These are phyloP conservation scores for Jatropha multifida DNA, from an alignment of 441 rosid species.

Conservation along the genomic window DNA sequence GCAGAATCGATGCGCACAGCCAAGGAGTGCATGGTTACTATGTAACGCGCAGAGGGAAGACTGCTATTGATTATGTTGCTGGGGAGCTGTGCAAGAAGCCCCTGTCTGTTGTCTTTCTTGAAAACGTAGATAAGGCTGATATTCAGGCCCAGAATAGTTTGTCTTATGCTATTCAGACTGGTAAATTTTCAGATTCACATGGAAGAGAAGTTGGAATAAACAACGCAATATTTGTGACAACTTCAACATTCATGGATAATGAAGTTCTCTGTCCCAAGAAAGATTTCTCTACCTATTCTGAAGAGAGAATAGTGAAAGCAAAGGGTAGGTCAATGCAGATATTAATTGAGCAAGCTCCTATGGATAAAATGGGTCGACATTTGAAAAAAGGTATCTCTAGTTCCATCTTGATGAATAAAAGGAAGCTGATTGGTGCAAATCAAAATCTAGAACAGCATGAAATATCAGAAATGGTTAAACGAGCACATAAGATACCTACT, in stretches of 20 bases:
- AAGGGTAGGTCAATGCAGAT: slow-evolving; percentile 51
- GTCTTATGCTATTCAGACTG: slow-evolving; percentile 55
- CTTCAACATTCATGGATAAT: slow-evolving; percentile 35
- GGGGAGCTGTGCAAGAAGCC: slow-evolving; percentile 69
- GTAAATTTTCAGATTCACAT: slow-evolving; percentile 65
- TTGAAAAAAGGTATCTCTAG: slow-evolving; percentile 13
- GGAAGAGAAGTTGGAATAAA: slow-evolving; percentile 68
- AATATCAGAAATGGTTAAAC: slow-evolving; percentile 37
- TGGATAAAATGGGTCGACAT: slow-evolving; percentile 16
- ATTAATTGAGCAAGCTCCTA: slow-evolving; percentile 37
- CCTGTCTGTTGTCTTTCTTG: slow-evolving; percentile 67
- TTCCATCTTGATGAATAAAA: slow-evolving; percentile 39
- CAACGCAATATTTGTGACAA: slow-evolving; percentile 60
- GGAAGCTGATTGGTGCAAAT: slow-evolving; percentile 46
- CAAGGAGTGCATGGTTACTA: slow-evolving; percentile 19
- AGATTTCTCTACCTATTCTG: slow-evolving; percentile 38
- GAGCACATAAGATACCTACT: slow-evolving; percentile 38
- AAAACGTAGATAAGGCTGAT: slow-evolving; percentile 75
- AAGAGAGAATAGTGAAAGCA: slow-evolving; percentile 53
- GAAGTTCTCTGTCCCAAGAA: slow-evolving; percentile 15
- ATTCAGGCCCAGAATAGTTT: slow-evolving; percentile 46
- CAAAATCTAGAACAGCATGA: slow-evolving; percentile 30
- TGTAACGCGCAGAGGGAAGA: slow-evolving; percentile 62
- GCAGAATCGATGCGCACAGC: slow-evolving; percentile 5
- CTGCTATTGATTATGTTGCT: slow-evolving; percentile 60